Conservation (phyloP, 306 rosid species). For the Neltuma alba region DNA sequence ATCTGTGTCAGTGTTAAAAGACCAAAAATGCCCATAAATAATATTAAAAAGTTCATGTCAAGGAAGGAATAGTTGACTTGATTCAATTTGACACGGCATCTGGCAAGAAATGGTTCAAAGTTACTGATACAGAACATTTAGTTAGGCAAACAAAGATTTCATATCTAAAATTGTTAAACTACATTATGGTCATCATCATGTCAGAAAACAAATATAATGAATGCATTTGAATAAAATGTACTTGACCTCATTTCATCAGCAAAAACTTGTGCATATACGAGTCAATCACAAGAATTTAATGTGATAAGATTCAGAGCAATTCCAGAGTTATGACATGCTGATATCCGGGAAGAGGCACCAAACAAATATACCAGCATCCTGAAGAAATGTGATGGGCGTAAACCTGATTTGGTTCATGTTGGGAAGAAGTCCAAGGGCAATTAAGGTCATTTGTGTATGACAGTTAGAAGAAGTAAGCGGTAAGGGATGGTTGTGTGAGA, state of each 20-base stretch:
- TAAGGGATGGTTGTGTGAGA: too few relatives aligned
- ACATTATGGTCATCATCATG: neutral
- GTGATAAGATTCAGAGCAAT: conserved; percentile 2
- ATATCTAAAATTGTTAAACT: neutral
- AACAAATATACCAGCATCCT: neutral
- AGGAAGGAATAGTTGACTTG: neutral
- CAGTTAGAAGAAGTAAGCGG: too few relatives aligned
- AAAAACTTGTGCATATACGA: neutral
- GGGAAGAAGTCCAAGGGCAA: too few relatives aligned
- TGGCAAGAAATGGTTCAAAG: neutral
- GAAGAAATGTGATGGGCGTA: too few relatives aligned
- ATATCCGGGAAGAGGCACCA: neutral
- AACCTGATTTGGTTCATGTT: too few relatives aligned
- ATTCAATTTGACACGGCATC: neutral
- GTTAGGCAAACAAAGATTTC: neutral
- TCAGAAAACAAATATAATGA: neutral
- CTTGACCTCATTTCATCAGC: conserved; percentile 7
- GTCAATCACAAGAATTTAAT: neutral
- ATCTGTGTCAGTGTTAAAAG: neutral
- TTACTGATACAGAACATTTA: neutral
- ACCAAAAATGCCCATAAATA: conserved; percentile 1
- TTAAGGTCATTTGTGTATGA: too few relatives aligned
- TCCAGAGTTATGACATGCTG: neutral
- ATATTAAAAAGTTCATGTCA: neutral
- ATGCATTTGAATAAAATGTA: neutral